Evolutionary conservation across 768 basidiomycete species (phyloP), one percentile per base, ranked within the genome.

Genomic region (Daedalea quercina): DNA sequence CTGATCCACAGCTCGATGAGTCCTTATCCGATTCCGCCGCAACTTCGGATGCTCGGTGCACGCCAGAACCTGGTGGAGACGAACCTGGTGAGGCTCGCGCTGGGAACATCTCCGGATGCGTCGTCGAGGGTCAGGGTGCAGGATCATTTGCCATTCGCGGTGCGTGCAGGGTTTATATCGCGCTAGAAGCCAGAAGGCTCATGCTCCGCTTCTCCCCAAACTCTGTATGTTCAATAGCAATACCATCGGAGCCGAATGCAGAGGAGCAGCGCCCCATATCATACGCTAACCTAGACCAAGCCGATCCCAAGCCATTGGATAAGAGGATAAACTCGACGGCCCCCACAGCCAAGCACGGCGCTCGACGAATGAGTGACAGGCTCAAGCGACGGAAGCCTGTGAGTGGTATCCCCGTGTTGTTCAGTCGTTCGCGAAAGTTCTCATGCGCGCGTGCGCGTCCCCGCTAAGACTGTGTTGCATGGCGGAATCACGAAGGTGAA

Each of bases 1-100:
- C 76, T 9, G 72, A 73, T 23, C 75, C 76, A 59, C 54, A 70
- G 46, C 19, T 19, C 13, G 15, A 40, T 19, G 37, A 28, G 25
- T 47, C 25, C 8, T 47, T 24, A 17, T 47, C 46, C 40, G 40
- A 42, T 6, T 17, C 3, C 44, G 3, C 44, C 4, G 3, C 25
- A 22, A 4, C 44, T 44, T 44, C 44, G 22, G 7, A 42, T 26
- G 3, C 44, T 44, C 22, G 23, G 20, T 9, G 19, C 20, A 25
- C 23, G 9, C 12, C 44, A 23, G 44, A 44, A 44, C 22, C 3
- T 22, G 22, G 6, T 31, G 28, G 6, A 31, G 28, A 4, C 28
- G 28, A 31, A 11, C 28, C 17, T 3, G 4, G 4, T 15, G 8
- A 40, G 37, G 6, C 37, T 40, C 15, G 19, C 6, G 13, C 19